These are phyloP conservation scores for Neofusicoccum ribis DNA, from an alignment of 2,329 filamentous ascomycete genomes.

Conservation along the genomic window DNA sequence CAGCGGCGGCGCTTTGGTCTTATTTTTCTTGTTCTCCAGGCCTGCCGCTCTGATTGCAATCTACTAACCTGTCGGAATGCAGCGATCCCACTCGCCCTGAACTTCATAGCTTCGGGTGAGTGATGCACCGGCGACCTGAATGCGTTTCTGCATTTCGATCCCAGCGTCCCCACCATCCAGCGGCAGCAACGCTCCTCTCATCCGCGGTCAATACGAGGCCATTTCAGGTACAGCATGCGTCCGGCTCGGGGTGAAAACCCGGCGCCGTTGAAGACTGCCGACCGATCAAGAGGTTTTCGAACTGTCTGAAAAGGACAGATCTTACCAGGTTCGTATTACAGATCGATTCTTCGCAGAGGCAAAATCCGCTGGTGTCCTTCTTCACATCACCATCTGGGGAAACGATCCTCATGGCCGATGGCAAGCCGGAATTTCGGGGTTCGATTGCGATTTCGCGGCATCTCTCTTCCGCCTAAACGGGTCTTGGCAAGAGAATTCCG, in stretches of 20 bases:
- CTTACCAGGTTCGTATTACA: slow-evolving; percentile 20
- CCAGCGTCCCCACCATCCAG: neutral
- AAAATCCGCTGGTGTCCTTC: neutral
- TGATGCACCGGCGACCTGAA: slow-evolving; percentile 37
- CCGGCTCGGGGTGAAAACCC: neutral
- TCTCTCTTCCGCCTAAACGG: neutral
- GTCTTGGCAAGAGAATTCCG: neutral
- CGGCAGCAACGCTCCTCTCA: slow-evolving; percentile 14
- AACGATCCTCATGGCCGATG: neutral
- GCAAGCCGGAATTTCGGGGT: neutral
- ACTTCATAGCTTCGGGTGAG: slow-evolving; percentile 92
- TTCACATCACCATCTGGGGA: neutral
- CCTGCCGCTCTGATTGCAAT: neutral
- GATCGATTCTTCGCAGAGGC: slow-evolving; percentile 19
- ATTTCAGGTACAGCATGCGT: neutral
- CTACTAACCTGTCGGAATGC: slow-evolving; percentile 16
- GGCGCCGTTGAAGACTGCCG: neutral
- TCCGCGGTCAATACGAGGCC: neutral
- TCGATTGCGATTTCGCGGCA: neutral
- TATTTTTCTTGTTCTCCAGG: slow-evolving; percentile 12
- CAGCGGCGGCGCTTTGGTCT: neutral
- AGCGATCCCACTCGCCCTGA: slow-evolving; percentile 80
- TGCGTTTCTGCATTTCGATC: neutral
- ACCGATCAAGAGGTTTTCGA: neutral
- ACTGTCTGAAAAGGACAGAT: neutral